These are phyloP conservation scores for Eimeria zaria DNA, from an alignment of 169 alveolate species.

Conservation along the genomic window DNA sequence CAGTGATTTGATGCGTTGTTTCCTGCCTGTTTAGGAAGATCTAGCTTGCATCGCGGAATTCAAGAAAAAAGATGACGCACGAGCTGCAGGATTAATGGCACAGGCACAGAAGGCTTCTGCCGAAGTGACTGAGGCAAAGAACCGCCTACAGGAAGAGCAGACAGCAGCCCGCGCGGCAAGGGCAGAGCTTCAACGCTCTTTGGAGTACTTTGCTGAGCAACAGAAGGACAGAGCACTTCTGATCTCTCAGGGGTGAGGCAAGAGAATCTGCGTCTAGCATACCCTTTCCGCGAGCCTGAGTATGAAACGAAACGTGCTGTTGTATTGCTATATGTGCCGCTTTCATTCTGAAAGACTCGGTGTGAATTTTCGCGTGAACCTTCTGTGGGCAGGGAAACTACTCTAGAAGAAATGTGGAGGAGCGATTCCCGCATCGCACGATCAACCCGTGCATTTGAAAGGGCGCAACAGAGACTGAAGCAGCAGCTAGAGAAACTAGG, in stretches of 20 bases:
- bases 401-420: constrained; percentile 90
- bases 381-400: constrained; percentile 87
- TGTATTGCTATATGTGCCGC: background rate
- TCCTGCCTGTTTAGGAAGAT: constrained; percentile 30
- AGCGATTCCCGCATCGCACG: constrained; percentile 91
- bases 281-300: background rate
- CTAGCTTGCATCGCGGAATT: constrained; percentile 55
- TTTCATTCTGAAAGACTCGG: background rate
- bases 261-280: background rate
- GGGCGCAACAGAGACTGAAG: constrained; percentile 44
- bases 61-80: constrained; percentile 57
- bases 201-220: constrained; percentile 53
- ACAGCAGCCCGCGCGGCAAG: constrained; percentile 65
- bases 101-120: constrained; percentile 56
- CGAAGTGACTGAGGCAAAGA: constrained; percentile 64
- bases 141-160: constrained; percentile 63
- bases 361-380: background rate
- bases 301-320: background rate
- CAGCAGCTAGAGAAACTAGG: constrained; percentile 57
- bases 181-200: constrained; percentile 58
- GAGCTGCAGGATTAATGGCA: constrained; percentile 65
- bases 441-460: constrained; percentile 88
- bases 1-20: background rate
- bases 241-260: constrained; percentile 76
- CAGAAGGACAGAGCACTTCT: constrained; percentile 70